Evolutionary conservation across 2,329 filamentous ascomycete genomes (phyloP).

Genomic region (Eurotiales sp.): DNA sequence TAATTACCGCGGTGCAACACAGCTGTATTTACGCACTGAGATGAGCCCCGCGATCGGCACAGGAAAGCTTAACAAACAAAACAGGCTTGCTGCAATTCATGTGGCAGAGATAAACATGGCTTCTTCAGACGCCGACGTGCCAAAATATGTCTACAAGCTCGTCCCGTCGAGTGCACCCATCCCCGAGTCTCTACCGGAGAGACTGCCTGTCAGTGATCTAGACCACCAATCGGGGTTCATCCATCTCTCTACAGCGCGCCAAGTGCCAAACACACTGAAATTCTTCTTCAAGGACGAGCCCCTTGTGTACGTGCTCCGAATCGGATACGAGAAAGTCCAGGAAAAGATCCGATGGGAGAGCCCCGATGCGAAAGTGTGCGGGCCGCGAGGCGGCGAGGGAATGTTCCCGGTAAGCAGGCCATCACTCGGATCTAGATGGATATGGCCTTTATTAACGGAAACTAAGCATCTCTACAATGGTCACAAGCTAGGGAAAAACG

Average conservation of each 20-base stretch:
- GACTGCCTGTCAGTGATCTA: conserved; percentile 34
- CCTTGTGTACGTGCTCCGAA: conserved; percentile 35
- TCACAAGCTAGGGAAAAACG: conserved; percentile 33
- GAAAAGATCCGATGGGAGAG: conserved; percentile 34
- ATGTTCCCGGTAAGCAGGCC: conserved; percentile 34
- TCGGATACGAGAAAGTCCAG: conserved; percentile 28
- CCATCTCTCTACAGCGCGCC: conserved; percentile 36
- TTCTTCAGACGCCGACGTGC: conserved; percentile 13
- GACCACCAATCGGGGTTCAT: conserved; percentile 35
- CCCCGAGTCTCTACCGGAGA: conserved; percentile 33
- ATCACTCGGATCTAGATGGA: neutral
- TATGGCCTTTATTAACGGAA: neutral
- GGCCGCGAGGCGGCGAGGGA: conserved; percentile 34
- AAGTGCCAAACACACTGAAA: conserved; percentile 37
- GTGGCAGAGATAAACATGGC: conserved; percentile 2
- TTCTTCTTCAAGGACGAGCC: conserved; percentile 36
- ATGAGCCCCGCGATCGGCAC: neutral
- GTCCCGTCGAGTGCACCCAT: conserved; percentile 33
- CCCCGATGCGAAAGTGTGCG: conserved; percentile 34
- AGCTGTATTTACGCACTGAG: too few relatives aligned
- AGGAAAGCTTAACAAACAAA: too few relatives aligned
- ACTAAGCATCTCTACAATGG: conserved; percentile 38
- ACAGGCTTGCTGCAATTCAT: too few relatives aligned
- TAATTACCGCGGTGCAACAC: too few relatives aligned
- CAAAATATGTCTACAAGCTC: conserved; percentile 38